Base-by-base conservation (phyloP, 2,329 filamentous ascomycete species). In the Colletotrichum cuscutae region DNA sequence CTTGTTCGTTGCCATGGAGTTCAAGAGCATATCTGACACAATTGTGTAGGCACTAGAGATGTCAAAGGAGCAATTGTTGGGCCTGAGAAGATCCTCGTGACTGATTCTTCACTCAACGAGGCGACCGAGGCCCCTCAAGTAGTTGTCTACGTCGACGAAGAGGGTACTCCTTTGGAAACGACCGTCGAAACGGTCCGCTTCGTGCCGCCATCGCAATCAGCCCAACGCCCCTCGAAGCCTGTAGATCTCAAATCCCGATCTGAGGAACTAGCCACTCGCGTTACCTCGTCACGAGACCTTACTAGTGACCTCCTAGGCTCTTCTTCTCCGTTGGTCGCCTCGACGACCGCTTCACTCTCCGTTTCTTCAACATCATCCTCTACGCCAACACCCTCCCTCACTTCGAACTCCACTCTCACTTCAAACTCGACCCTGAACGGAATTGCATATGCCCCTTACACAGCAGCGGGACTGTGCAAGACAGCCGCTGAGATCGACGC, bases 401-500 rank as follows among this genome's bases (percentile, higher is more conserved):
- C 28, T 26, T 60, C 61, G 4, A 24, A 32, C n/a, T 49, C 60
- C 24, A 52, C 37, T 30, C 22, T 46, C 24, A 28, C 71, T 26
- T 58, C 61, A 8, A 60, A 58, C 35, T 49, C 32, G n/a, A 67
- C 8, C 26, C 62, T 73, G 22, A 82, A 84, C 37, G 86, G 86
- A 5, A 78, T 89, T 35, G 84, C 86, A 2, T 88, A 88, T 76
- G 84, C 86, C 1, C 86, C 86, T 0, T 88, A 87, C 80, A 84
- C 83, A 30, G 80, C 79, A 13, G 86, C 89, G 72, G 85, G 88
- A 35, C 82, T 82, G 68, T 97, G 94, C 88, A 97, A 96, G 81
- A 85, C 87, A 6, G 84, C 87, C 65, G 82, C 84, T 1, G 85
- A 94, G 76, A 87, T 97, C 64, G 85, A 89, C 72, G 79, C 83